Base-by-base conservation (phyloP, 768 basidiomycete species). In the Neoboletus magnificus region DNA sequence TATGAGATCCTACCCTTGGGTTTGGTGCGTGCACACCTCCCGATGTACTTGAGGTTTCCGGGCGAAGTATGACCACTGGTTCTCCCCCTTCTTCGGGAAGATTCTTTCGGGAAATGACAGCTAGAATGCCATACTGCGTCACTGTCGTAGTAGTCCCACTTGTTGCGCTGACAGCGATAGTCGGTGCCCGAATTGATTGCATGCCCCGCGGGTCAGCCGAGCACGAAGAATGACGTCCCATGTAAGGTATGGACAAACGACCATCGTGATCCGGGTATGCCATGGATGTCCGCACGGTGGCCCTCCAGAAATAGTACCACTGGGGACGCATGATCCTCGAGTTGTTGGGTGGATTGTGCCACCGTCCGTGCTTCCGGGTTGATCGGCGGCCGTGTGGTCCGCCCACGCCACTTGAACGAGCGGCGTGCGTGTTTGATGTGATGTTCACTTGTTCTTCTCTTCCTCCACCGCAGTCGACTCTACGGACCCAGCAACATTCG, bases 331-430 rank as follows among this genome's bases (percentile, higher is more conserved):
- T 39, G 55, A 64, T 55, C 53, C 55, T 64, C 53, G 42, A 50
- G 62, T 60, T 54, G 55, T 52, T 54, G 39, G 46, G 53, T 53
- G 52, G 52, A 22, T 53, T 27, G 33, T 13, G 13, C 55, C 37
- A 50, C 41, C 29, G 22, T 59, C 7, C 7, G 22, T 33, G 27
- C 36, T 23, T 41, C 54, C 48, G 40, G 55, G 33, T 18, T 49
- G 63, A 68, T 66, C 64, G 58, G 56, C 45, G 50, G 46, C 52
- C 47, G 54, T 45, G 55, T 33, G 50, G 52, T 51, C 54, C 54
- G 56, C 41, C 48, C 35, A 20, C 52, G 59, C 51, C 55, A 59
- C 59, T 25, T 18, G 33, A 43, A 9, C 40, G 45, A 29, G 10
- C 33, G 40, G 56, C 49, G 52, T 23, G 53, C 62, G 57, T 36